Percentiles rank a stretch among this genome's conserved stretches.
phyloP scores from a whole-genome alignment of 257 asterid species.

The Lithospermum erythrorhizon region DNA sequence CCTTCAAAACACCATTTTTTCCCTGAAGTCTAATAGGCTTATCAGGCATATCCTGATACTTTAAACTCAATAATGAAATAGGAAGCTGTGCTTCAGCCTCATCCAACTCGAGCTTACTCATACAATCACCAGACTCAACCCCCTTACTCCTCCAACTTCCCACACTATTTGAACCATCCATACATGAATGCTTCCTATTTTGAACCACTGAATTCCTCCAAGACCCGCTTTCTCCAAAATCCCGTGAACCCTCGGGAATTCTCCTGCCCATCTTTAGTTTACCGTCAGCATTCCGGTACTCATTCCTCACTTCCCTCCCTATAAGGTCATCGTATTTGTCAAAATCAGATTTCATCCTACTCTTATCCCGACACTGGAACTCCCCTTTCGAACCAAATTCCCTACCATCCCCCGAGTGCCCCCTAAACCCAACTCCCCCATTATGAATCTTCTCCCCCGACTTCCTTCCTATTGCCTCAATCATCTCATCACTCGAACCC shows the following conservation, averaged over 20 bases:
- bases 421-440: conserved; percentile 38
- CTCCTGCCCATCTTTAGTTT: conserved; percentile 33
- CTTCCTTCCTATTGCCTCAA: conserved; percentile 48
- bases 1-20: conserved; percentile 92
- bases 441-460: conserved; percentile 28
- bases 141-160: conserved; percentile 39
- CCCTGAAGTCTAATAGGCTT: conserved; percentile 88
- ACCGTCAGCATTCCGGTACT: conserved; percentile 16
- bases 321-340: neutral
- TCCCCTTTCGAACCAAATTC: conserved; percentile 14
- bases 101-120: conserved; percentile 12
- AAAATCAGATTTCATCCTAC: neutral
- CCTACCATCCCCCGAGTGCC: conserved; percentile 23
- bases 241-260: conserved; percentile 27
- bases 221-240: conserved; percentile 37
- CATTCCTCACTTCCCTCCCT: neutral
- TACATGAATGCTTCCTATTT: conserved; percentile 41
- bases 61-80: conserved; percentile 40
- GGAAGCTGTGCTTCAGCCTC: conserved; percentile 56
- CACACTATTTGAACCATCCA: conserved; percentile 33
- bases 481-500: conserved; percentile 55
- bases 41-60: conserved; percentile 35
- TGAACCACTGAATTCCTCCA: conserved; percentile 31
- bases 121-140: conserved; percentile 4
- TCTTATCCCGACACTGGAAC: conserved; percentile 12